Evolutionary conservation across 2,329 filamentous ascomycete genomes (phyloP).

Genomic region (Epichloe glyceriae): DNA sequence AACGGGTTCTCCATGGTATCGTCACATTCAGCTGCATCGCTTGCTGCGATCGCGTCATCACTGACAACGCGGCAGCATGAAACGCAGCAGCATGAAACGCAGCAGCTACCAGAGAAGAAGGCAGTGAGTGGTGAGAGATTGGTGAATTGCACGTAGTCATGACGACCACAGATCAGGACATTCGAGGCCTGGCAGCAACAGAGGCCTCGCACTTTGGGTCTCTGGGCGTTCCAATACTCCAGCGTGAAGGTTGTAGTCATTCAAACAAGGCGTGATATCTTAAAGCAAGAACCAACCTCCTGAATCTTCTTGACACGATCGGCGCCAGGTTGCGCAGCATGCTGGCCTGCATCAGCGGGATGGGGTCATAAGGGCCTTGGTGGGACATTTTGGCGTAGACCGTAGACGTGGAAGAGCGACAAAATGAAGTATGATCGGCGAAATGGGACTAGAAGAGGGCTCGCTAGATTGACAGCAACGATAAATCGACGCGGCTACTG

Average conservation of each 20-base stretch:
- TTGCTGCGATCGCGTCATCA: too few relatives aligned
- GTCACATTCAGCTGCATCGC: background rate
- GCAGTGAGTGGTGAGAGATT: too few relatives aligned
- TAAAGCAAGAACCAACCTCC: conserved; percentile 1
- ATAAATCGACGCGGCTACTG: background rate
- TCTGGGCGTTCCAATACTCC: too few relatives aligned
- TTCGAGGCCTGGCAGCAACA: too few relatives aligned
- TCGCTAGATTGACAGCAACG: background rate
- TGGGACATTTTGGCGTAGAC: conserved; percentile 5
- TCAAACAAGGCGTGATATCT: background rate
- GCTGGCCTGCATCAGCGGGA: conserved; percentile 4
- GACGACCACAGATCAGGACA: too few relatives aligned
- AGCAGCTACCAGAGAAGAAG: too few relatives aligned
- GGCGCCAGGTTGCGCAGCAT: background rate
- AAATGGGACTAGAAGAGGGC: conserved; percentile 9
- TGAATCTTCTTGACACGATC: conserved; percentile 5
- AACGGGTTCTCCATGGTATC: background rate
- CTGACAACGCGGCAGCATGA: too few relatives aligned
- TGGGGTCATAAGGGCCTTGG: conserved; percentile 6
- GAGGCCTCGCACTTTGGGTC: too few relatives aligned
- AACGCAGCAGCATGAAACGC: too few relatives aligned
- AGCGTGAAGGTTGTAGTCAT: background rate
- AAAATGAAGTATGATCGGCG: conserved; percentile 5
- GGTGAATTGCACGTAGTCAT: too few relatives aligned
- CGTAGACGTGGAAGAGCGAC: background rate